These are phyloP conservation scores for Bremia lactucae DNA, from an alignment of 352 stramenopile species.

Conservation along the genomic window DNA sequence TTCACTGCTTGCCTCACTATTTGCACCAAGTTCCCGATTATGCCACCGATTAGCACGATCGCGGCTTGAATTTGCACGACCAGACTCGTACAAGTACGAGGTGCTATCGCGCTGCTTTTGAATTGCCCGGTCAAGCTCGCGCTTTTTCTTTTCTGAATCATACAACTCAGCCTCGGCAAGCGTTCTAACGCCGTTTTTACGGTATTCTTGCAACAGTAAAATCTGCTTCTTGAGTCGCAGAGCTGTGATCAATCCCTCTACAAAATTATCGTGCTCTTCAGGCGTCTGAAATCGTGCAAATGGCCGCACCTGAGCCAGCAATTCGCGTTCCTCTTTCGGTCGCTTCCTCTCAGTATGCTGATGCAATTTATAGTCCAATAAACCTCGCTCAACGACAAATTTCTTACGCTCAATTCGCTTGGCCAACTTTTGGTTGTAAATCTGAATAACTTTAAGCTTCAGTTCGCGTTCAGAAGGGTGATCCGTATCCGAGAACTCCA, in stretches of 20 bases:
- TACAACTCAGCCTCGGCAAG: constrained; percentile 92
- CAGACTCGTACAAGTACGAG: constrained; percentile 80
- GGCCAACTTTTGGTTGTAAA: constrained; percentile 94
- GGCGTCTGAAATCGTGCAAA: constrained; percentile 93
- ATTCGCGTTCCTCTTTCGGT: constrained; percentile 91
- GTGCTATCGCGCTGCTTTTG: constrained; percentile 81
- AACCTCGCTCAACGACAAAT: constrained; percentile 84
- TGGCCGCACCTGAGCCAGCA: constrained; percentile 89
- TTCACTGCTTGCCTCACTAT: constrained; percentile 15
- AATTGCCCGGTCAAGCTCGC: constrained; percentile 85
- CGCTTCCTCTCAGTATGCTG: constrained; percentile 84
- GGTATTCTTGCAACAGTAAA: constrained; percentile 92
- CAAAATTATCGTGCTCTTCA: constrained; percentile 90
- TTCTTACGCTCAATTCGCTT: constrained; percentile 88
- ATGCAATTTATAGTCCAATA: constrained; percentile 91
- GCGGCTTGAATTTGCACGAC: constrained; percentile 36
- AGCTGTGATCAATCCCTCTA: constrained; percentile 82
- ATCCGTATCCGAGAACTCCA: constrained; percentile 90
- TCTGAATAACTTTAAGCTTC: constrained; percentile 93
- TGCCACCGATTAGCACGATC: constrained; percentile 67
- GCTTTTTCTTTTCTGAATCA: constrained; percentile 90
- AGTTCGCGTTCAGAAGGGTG: constrained; percentile 86
- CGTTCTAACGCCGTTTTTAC: constrained; percentile 89
- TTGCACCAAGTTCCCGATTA: constrained; percentile 37
- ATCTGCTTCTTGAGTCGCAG: constrained; percentile 94